Evolutionary conservation across 257 asterid species (phyloP).

Genomic region (Gentiana macrophylla): DNA sequence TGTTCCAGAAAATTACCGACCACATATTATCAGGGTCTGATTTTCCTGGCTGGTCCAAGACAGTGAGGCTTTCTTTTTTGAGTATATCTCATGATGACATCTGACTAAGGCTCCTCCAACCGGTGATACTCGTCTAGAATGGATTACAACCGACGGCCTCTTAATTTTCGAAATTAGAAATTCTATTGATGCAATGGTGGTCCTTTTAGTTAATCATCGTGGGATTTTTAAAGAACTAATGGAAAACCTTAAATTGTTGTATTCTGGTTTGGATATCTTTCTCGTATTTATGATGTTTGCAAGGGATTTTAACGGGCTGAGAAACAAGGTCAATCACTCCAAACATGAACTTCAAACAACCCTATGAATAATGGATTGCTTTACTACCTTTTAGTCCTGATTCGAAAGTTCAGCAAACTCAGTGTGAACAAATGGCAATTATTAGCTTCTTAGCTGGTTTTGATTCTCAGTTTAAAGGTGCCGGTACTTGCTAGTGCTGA

Average conservation of each 20-base stretch:
- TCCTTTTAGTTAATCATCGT: neutral
- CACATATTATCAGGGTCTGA: too few relatives aligned
- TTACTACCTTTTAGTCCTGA: neutral
- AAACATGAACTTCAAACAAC: neutral
- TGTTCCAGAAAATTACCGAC: too few relatives aligned
- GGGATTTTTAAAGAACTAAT: conserved; percentile 3
- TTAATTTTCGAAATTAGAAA: neutral
- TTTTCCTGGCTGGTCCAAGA: too few relatives aligned
- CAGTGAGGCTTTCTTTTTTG: too few relatives aligned
- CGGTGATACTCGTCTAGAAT: too few relatives aligned
- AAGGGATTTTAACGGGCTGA: conserved; percentile 1
- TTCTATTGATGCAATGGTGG: neutral
- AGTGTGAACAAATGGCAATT: conserved; percentile 2
- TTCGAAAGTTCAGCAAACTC: conserved; percentile 4
- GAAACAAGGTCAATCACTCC: neutral
- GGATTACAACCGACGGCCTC: neutral
- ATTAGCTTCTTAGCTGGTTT: conserved; percentile 11
- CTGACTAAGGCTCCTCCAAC: too few relatives aligned
- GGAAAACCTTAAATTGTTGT: conserved; percentile 5
- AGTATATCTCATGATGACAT: too few relatives aligned
- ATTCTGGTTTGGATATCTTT: conserved; percentile 2
- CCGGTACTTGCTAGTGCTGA: too few relatives aligned
- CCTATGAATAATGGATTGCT: neutral
- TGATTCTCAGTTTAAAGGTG: too few relatives aligned
- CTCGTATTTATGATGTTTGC: conserved; percentile 7